Evolutionary conservation across 805 yeast species (phyloP), one percentile per base, ranked within the genome.

Genomic region (Kluyveromyces aestuarii): DNA sequence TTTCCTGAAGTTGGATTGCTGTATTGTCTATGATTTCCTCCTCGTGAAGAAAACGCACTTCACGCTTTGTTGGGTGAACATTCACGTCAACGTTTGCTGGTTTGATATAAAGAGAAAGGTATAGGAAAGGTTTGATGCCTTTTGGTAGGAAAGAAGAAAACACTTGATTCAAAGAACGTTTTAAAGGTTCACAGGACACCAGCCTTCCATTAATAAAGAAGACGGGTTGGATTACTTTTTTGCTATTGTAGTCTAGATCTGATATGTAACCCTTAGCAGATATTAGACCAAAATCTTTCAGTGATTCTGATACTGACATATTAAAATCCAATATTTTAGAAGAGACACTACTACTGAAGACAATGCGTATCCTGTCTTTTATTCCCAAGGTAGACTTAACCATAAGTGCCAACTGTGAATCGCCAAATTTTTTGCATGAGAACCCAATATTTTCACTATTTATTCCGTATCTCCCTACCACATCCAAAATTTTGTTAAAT

Each of bases 1-100:
- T 61, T 4, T 64, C 68, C 48, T 80, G 82, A 1, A 89, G 60
- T 6, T 64, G 56, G 0, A 65, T 62, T 33, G 82, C 72, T 2
- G 90, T 72, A 36, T 60, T 56, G 38, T 82, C 88, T 10, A 87
- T 76, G 18, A 93, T 88, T 60, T 90, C 97, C 41, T 84, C 93
- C 57, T 93, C 97, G 62, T 80, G 66, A 36, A 93, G 68, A 61
- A 93, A 89, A 40, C 95, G 64, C 2, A 93, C 97, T 58, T 91
- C 97, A 50, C 91, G 75, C 57, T 93, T 93, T 0, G 98, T 91
- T 0, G 99, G 99, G 61, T 93, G 99, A 13, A 93, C 82, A 61
- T 93, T 93, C 14, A 93, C 98, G 63, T 93, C 99, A 8, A 93
- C 73, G 51, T 82, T 81, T 35, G 67, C 68, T 0, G 96, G 86